Evolutionary conservation across 2,329 filamentous ascomycete species (phyloP).

Genomic region (Lomentospora prolificans): DNA sequence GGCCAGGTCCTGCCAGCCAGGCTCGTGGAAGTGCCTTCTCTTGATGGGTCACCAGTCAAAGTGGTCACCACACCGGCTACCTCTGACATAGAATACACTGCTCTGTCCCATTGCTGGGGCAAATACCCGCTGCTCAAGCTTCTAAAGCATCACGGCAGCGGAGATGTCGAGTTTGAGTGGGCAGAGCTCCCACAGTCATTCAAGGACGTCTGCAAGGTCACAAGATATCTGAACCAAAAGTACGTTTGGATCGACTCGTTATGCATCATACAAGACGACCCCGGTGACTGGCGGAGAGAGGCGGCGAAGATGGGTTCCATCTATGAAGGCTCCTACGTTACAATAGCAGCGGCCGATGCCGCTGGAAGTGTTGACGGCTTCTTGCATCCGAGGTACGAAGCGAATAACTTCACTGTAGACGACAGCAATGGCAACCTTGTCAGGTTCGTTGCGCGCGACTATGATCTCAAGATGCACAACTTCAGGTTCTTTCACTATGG

Average conservation of each 20-base stretch:
- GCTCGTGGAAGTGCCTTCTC: not conserved
- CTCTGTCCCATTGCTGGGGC: not conserved
- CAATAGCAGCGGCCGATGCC: constrained; percentile 16
- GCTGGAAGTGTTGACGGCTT: constrained; percentile 14
- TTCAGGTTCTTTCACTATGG: constrained; percentile 4
- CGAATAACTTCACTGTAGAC: not conserved
- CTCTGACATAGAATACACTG: not conserved
- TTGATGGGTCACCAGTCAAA: not conserved
- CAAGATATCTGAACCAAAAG: not conserved
- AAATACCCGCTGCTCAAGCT: not conserved
- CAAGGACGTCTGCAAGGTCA: constrained; percentile 9
- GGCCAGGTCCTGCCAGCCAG: not conserved
- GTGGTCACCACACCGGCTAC: not conserved
- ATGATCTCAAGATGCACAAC: not conserved
- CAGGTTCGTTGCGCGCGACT: not conserved
- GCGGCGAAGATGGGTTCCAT: constrained; percentile 19
- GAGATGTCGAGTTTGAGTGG: constrained; percentile 9
- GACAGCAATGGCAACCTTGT: not conserved
- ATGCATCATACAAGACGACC: constrained; percentile 19
- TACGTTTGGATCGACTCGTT: constrained; percentile 20
- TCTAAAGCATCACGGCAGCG: not conserved
- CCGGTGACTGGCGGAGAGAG: constrained; percentile 17
- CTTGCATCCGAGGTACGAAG: constrained; percentile 10
- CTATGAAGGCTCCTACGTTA: constrained; percentile 16
- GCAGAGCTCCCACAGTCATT: constrained; percentile 11